These are phyloP conservation scores for Colletotrichum sp. DNA, from an alignment of 2,329 filamentous ascomycete genomes.

Conservation along the genomic window DNA sequence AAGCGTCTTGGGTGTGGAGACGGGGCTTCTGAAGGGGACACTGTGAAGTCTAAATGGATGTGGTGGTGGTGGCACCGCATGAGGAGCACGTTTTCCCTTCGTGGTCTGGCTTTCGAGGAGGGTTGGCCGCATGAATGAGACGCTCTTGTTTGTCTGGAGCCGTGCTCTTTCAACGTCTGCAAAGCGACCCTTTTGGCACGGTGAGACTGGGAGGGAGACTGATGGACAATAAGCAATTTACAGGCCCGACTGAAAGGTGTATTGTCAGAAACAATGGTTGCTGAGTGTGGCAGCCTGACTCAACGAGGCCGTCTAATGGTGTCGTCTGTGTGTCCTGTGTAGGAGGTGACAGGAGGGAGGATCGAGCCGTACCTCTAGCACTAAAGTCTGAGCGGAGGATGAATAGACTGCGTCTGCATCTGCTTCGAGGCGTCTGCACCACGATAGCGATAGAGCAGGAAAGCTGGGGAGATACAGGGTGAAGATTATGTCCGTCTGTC, in stretches of 20 bases:
- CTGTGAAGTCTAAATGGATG: not conserved
- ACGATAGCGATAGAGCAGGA: not conserved
- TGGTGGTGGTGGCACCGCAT: conserved; percentile 1
- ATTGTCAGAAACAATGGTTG: not conserved
- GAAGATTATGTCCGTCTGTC: not conserved
- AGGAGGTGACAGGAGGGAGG: conserved; percentile 5
- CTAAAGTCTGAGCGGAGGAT: not conserved
- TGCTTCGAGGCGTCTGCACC: not conserved
- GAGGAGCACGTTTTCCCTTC: not conserved
- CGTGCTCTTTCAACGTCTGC: not conserved
- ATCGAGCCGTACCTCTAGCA: conserved; percentile 1
- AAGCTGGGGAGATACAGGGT: not conserved
- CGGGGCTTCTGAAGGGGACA: not conserved
- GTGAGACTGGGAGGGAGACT: not conserved
- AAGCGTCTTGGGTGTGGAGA: not conserved
- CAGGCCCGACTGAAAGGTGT: not conserved
- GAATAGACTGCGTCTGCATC: not conserved
- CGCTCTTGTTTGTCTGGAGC: not conserved
- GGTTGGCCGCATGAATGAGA: not conserved
- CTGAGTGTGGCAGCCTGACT: not conserved
- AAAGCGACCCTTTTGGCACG: not conserved
- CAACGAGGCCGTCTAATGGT: not conserved
- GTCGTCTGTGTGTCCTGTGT: not conserved
- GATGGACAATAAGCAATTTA: not conserved
- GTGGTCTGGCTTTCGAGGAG: not conserved